A percentile compares a stretch with the other conserved stretches of the same genome.
Conservation (phyloP, 2,329 filamentous ascomycete genomes). For the Cercospora beticola region DNA sequence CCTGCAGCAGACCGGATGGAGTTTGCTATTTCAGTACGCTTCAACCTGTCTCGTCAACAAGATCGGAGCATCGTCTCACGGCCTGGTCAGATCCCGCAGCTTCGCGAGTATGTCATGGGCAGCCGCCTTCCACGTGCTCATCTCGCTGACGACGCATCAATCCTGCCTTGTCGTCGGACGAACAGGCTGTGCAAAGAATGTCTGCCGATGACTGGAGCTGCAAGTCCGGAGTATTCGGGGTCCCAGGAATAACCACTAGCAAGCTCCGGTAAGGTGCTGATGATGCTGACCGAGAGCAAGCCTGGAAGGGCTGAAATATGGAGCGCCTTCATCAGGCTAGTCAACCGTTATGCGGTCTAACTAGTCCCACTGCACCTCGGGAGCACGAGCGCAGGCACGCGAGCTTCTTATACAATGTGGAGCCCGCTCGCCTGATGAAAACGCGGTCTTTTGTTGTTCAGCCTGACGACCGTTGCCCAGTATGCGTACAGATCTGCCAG, state of each 20-base stretch:
- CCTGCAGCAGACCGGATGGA: background rate
- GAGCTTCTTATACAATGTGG: background rate
- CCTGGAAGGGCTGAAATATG: background rate
- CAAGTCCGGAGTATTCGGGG: background rate
- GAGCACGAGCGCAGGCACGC: background rate
- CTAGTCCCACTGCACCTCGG: conserved; percentile 6
- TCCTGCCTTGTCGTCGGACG: background rate
- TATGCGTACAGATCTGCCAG: background rate
- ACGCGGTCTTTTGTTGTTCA: background rate
- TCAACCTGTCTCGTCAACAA: background rate
- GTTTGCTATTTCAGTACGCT: background rate
- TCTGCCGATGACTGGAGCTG: background rate
- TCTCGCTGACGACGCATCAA: background rate
- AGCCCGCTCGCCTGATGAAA: background rate
- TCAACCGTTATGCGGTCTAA: background rate
- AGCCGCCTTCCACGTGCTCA: background rate
- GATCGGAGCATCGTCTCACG: background rate
- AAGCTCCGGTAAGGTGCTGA: background rate
- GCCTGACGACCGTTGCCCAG: background rate
- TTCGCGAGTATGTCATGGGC: background rate
- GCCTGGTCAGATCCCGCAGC: background rate
- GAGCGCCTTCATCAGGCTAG: background rate
- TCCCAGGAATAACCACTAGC: background rate
- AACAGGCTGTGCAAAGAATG: background rate
- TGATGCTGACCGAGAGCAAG: background rate